Conservation (phyloP, 78 protist species). For the Guillardia theta region DNA sequence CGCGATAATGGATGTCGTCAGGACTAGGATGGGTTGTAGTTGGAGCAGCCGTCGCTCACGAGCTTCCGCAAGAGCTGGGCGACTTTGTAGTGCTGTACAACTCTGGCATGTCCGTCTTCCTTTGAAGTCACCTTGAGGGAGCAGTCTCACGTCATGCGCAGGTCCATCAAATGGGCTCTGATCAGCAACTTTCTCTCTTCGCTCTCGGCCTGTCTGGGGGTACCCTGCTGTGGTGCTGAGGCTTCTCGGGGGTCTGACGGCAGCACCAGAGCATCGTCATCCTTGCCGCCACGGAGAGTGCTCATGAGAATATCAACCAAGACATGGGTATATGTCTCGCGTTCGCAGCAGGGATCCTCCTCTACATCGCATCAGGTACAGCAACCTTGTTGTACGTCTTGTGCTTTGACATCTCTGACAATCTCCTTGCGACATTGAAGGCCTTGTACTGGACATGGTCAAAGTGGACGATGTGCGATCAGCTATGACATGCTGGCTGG, state of each 20-base stretch:
- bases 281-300: neutral
- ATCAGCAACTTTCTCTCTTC: neutral
- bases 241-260: too few species aligned
- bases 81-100: neutral
- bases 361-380: constrained; percentile 12
- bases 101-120: neutral
- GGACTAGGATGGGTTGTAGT: neutral
- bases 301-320: neutral
- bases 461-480: too few species aligned
- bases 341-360: neutral
- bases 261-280: too few species aligned
- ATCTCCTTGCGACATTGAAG: too few species aligned
- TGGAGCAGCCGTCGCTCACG: neutral
- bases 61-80: neutral
- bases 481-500: too few species aligned
- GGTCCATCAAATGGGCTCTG: neutral
- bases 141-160: neutral
- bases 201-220: neutral
- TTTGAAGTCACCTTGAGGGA: neutral
- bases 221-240: too few species aligned
- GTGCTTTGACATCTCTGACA: too few species aligned
- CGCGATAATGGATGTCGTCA: neutral
- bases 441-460: too few species aligned
- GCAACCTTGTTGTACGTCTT: too few species aligned
- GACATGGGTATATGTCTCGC: neutral